Percentiles rank a stretch among this genome's conserved stretches.
Evolutionary conservation across 2,329 filamentous ascomycete species (phyloP).

Genomic region (Xylariales sp.): DNA sequence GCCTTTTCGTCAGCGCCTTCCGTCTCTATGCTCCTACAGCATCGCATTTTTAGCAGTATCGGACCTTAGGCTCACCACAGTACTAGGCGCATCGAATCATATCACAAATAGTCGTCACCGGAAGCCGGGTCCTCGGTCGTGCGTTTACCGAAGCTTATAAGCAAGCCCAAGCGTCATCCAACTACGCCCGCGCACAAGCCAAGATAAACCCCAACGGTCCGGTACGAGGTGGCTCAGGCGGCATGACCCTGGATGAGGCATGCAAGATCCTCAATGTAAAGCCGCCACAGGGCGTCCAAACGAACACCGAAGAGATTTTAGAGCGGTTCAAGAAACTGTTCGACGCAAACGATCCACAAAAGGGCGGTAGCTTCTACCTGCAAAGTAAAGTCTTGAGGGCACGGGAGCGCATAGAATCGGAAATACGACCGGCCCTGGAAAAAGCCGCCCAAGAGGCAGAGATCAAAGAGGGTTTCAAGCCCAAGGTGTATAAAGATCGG

Average conservation of each 20-base stretch:
- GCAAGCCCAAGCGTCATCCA: conserved; percentile 88
- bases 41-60: background rate
- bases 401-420: conserved; percentile 89
- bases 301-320: conserved; percentile 82
- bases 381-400: conserved; percentile 96
- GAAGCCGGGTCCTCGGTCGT: conserved; percentile 89
- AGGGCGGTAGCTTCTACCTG: conserved; percentile 96
- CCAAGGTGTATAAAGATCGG: conserved; percentile 92
- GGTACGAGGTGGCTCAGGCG: conserved; percentile 63
- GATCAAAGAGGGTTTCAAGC: conserved; percentile 87
- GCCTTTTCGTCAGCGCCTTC: background rate
- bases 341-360: conserved; percentile 92
- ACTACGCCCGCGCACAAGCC: conserved; percentile 80
- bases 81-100: conserved; percentile 90
- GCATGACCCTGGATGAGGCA: conserved; percentile 94
- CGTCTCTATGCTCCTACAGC: background rate
- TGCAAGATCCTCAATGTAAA: conserved; percentile 98
- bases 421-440: conserved; percentile 78
- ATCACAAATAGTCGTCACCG: conserved; percentile 90
- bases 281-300: conserved; percentile 80
- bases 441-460: conserved; percentile 81
- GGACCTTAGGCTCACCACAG: conserved; percentile 22
- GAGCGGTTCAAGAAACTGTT: conserved; percentile 94
- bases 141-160: conserved; percentile 95
- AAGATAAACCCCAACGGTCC: conserved; percentile 63